Percentiles rank a stretch among this genome's conserved stretches.
These are phyloP conservation scores for Clitopilus passeckerianus DNA, from an alignment of 768 basidiomycete species.

Conservation along the genomic window DNA sequence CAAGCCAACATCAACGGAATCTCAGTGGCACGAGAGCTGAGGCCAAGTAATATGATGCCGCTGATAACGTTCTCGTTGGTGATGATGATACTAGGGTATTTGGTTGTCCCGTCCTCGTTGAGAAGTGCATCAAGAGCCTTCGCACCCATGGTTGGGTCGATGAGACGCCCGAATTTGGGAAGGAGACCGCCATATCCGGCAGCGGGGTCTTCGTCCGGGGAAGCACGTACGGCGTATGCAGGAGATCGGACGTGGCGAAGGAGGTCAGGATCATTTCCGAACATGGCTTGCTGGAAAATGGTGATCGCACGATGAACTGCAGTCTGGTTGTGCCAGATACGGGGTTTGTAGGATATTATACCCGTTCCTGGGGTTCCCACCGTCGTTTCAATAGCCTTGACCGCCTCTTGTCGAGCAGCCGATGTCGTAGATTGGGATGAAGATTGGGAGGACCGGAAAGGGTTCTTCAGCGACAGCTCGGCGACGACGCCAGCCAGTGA, in stretches of 20 bases:
- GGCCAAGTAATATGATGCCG: slow-evolving; percentile 59
- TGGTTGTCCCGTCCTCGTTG: slow-evolving; percentile 8
- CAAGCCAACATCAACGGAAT: slow-evolving; percentile 67
- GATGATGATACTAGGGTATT: slow-evolving; percentile 31
- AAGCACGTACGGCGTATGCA: slow-evolving; percentile 22
- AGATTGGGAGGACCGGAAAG: slow-evolving; percentile 19
- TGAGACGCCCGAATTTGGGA: slow-evolving; percentile 4
- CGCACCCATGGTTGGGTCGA: slow-evolving; percentile 15
- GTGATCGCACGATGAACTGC: slow-evolving; percentile 45
- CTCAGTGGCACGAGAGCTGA: slow-evolving; percentile 43
- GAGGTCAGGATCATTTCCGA: slow-evolving; percentile 38
- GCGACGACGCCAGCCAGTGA: slow-evolving; percentile 46
- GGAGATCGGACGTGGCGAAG: slow-evolving; percentile 10
- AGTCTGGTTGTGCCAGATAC: slow-evolving; percentile 39
- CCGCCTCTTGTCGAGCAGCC: slow-evolving; percentile 17
- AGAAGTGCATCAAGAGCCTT: slow-evolving; percentile 18
- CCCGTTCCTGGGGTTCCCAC: slow-evolving; percentile 19
- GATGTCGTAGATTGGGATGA: not conserved
- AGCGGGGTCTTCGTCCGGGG: slow-evolving; percentile 17
- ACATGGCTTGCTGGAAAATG: slow-evolving; percentile 50
- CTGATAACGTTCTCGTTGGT: slow-evolving; percentile 48
- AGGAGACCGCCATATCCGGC: slow-evolving; percentile 4
- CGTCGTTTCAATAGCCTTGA: slow-evolving; percentile 20
- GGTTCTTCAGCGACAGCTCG: slow-evolving; percentile 32
- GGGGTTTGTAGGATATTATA: slow-evolving; percentile 23